phyloP scores from a whole-genome alignment of 352 stramenopile species.

The Phytophthora parvispora region DNA sequence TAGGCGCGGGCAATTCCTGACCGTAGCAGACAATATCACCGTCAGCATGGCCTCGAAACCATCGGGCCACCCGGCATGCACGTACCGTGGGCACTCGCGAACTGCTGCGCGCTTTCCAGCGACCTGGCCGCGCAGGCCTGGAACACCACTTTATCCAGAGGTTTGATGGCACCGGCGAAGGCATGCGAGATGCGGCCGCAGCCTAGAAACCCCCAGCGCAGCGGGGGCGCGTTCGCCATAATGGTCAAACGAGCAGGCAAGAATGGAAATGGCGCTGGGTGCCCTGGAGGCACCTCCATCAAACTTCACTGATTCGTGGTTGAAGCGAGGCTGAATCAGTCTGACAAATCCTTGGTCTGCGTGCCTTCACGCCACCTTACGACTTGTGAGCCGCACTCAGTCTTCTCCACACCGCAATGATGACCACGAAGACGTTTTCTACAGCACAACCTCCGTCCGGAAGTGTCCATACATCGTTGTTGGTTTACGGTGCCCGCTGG shows the following conservation, averaged over 20 bases:
- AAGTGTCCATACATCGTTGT: no score
- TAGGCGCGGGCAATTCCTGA: slow-evolving; percentile 68
- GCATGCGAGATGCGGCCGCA: slow-evolving; percentile 77
- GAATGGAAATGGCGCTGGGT: not conserved
- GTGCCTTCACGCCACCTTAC: not conserved
- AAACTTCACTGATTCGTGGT: slow-evolving; percentile 13
- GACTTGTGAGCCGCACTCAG: no score
- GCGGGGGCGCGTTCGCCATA: slow-evolving; percentile 7
- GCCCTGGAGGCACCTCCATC: not conserved
- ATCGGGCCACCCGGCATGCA: not conserved
- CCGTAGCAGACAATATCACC: not conserved
- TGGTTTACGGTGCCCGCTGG: no score
- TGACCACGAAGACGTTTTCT: not conserved
- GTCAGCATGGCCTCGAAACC: not conserved
- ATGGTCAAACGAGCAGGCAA: not conserved
- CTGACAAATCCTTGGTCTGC: slow-evolving; percentile 1
- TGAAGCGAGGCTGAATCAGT: slow-evolving; percentile 12
- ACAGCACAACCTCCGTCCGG: no score
- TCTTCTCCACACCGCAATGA: not conserved
- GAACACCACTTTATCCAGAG: slow-evolving; percentile 34
- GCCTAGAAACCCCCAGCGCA: slow-evolving; percentile 77
- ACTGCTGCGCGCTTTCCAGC: slow-evolving; percentile 53
- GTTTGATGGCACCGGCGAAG: slow-evolving; percentile 60
- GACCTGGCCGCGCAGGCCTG: slow-evolving; percentile 66
- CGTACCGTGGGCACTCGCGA: slow-evolving; percentile 47